These are phyloP conservation scores for Cyclotella distinguenda DNA, from an alignment of 108 stramenopile genomes.

Conservation along the genomic window DNA sequence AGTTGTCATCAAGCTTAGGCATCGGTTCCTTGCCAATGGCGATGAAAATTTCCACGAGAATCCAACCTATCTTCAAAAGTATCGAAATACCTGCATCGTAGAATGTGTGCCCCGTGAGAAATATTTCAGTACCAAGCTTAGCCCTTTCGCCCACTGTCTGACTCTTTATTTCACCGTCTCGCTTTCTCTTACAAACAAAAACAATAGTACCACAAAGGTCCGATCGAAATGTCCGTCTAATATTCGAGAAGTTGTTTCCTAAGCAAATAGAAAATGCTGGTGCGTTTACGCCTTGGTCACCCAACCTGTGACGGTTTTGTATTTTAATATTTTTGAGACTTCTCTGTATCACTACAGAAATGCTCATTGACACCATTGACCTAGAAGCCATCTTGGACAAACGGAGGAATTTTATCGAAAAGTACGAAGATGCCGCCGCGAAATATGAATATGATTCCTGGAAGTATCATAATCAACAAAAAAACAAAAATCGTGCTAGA, in stretches of 20 bases:
- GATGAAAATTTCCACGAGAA: constrained; percentile 41
- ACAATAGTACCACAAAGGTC: constrained; percentile 33
- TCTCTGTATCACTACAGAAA: too few species aligned
- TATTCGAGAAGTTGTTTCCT: constrained; percentile 64
- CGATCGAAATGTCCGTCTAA: constrained; percentile 50
- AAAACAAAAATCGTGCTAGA: neutral
- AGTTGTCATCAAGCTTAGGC: constrained; percentile 51
- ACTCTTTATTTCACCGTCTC: neutral
- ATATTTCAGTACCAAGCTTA: neutral
- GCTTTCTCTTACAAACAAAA: too few species aligned
- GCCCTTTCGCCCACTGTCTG: neutral
- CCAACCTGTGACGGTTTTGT: too few species aligned
- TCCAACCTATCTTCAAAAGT: constrained; percentile 48
- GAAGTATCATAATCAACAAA: constrained; percentile 16
- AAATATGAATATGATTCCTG: constrained; percentile 27
- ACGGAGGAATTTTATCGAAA: constrained; percentile 37
- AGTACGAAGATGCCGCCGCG: constrained; percentile 49
- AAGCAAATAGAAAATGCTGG: constrained; percentile 52
- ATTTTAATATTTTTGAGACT: too few species aligned
- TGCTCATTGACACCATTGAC: constrained; percentile 50
- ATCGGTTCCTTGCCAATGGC: constrained; percentile 57
- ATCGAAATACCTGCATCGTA: constrained; percentile 53
- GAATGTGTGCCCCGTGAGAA: constrained; percentile 58
- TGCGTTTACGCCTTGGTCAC: too few species aligned
- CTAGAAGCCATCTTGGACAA: constrained; percentile 31